Evolutionary conservation across 2,329 filamentous ascomycete genomes (phyloP).

Genomic region (Talaromyces pinophilus): DNA sequence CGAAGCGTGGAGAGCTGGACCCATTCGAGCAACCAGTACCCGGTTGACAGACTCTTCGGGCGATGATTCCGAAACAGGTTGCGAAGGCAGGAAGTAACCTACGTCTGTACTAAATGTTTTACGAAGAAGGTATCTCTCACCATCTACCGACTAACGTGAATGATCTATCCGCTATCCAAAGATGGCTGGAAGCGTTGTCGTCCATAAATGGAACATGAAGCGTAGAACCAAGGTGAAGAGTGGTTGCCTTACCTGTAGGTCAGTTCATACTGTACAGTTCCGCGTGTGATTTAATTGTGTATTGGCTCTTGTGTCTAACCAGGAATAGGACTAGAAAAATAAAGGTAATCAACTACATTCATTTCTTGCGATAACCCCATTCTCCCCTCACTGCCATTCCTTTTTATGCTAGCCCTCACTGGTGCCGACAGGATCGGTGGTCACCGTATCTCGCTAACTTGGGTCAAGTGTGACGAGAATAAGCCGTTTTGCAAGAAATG

Average conservation of each 20-base stretch:
- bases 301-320: not conserved
- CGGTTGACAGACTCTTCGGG: not conserved
- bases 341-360: not conserved
- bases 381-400: not conserved
- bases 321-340: constrained; percentile 13
- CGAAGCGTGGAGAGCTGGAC: not conserved
- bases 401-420: not conserved
- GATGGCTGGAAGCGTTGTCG: not conserved
- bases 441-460: constrained; percentile 5
- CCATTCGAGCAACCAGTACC: not conserved
- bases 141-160: not conserved
- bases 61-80: not conserved
- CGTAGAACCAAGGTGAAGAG: constrained; percentile 20
- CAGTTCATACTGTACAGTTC: not conserved
- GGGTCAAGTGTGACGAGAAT: constrained; percentile 19
- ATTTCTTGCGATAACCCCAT: not conserved
- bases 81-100: not conserved
- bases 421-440: not conserved
- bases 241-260: constrained; percentile 21
- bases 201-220: not conserved
- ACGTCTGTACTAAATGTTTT: not conserved
- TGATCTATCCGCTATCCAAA: too few relatives aligned
- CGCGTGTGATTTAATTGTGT: not conserved
- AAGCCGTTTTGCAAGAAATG: constrained; percentile 21
- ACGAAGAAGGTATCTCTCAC: not conserved